Base-by-base conservation (phyloP, 1,284 basidiomycete genomes). In the Leccinum griseonigrum region DNA sequence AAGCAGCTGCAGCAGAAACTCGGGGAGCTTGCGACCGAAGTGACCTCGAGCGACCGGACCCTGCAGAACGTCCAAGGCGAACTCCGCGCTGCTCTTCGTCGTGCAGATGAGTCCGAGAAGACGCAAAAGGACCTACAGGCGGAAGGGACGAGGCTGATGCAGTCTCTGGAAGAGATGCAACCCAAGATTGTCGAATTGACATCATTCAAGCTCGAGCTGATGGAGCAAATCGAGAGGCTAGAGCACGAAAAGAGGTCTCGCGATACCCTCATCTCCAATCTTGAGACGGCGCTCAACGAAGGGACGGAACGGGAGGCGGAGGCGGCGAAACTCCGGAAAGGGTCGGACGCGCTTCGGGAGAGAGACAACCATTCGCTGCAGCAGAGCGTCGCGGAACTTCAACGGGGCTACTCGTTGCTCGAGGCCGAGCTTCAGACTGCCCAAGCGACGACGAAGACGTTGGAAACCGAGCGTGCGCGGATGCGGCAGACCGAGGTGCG, bases 161-260 rank as follows among this genome's bases (percentile, higher is more conserved):
- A 81, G 38, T 86, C 87, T n/a, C 75, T 93, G 59, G 86, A 92
- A 64, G 90, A 93, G 75, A 89, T 92, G 86, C 83, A 89, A n/a
- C 85, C 90, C 31, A 92, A 92, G 78, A 85, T 91, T 64, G 85
- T 92, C 13, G 88, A 92, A 72, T 78, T 93, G 57, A 91, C 88
- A 1, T 83, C 85, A 57, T 80, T 77, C 59, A 91, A 90, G 70
- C 74, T 89, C 13, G 83, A 88, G 62, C 78, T 92, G 18, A 80
- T 80, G 57, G 90, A 92, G 64, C 83, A 83, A 64, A 76, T 86
- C 52, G 84, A 84, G 60, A 72, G 75, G 59, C 74, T 91, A 59
- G 80, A 87, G 63, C 78, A 80, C 58, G 77, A 80, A 11, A 68
- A 91, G 61, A 77, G 77, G 43, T 81, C 77, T 62, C 81, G 85